Evolutionary conservation across 257 asterid genomes (phyloP).

Genomic region (Euphrasia confusa): DNA sequence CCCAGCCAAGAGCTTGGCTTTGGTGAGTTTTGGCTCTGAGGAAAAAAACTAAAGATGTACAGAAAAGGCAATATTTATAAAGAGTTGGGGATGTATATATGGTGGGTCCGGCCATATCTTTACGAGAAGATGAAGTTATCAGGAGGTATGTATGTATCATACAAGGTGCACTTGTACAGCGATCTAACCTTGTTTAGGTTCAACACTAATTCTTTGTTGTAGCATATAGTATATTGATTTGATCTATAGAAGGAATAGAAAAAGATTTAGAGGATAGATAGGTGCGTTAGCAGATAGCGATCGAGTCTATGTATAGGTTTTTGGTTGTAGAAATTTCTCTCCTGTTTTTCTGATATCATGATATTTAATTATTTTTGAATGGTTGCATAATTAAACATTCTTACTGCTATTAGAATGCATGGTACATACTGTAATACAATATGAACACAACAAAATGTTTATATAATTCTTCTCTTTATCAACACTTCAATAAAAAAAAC

Average conservation of each 20-base stretch:
- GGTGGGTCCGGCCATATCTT: slow-evolving; percentile 4
- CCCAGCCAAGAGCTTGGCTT: slow-evolving; percentile 28
- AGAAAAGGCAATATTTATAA: slow-evolving; percentile 26
- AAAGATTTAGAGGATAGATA: slow-evolving; percentile 36
- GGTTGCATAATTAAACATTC: background rate
- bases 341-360: slow-evolving; percentile 8
- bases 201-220: slow-evolving; percentile 52
- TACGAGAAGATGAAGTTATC: slow-evolving; percentile 14
- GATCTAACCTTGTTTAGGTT: slow-evolving; percentile 49
- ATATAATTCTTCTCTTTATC: too few species aligned
- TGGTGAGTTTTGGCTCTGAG: slow-evolving; percentile 28
- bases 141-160: slow-evolving; percentile 19
- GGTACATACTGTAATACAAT: too few species aligned
- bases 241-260: slow-evolving; percentile 64
- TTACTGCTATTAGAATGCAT: too few species aligned
- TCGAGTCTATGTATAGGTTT: slow-evolving; percentile 33
- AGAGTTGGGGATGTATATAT: slow-evolving; percentile 15
- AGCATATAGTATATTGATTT: slow-evolving; percentile 34
- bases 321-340: slow-evolving; percentile 24
- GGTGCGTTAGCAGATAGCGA: slow-evolving; percentile 30
- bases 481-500: background rate
- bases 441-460: too few species aligned
- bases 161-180: slow-evolving; percentile 46
- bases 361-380: slow-evolving; percentile 10
- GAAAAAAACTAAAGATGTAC: slow-evolving; percentile 22